Conservation (phyloP, 805 yeast genomes). For the Tetrapisispora pingtungensis region DNA sequence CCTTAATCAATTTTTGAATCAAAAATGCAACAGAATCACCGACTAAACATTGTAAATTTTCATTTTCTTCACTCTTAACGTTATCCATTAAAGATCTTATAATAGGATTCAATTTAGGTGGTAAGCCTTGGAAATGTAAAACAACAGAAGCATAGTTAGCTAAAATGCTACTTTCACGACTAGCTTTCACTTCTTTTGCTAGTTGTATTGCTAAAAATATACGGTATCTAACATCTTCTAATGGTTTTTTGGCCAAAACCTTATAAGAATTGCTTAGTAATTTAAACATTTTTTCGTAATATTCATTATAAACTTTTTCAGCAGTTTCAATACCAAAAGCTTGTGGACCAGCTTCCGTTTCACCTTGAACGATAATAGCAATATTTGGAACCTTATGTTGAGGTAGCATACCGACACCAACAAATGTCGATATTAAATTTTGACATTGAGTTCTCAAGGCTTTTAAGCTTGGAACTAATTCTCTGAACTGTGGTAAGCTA, state of each 20-base stretch:
- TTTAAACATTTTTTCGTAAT: constrained; percentile 55
- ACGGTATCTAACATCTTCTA: constrained; percentile 71
- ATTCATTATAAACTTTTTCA: constrained; percentile 52
- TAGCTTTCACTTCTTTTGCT: constrained; percentile 42
- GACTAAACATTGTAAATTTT: constrained; percentile 57
- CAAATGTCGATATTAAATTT: constrained; percentile 68
- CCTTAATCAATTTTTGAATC: constrained; percentile 45
- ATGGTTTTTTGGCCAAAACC: constrained; percentile 56
- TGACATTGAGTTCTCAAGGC: constrained; percentile 82
- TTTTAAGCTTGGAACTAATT: constrained; percentile 75
- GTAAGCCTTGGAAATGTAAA: constrained; percentile 51
- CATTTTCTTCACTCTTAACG: constrained; percentile 63
- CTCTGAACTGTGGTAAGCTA: constrained; percentile 48
- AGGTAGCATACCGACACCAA: constrained; percentile 65
- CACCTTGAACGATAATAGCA: constrained; percentile 90
- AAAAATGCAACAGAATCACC: constrained; percentile 60
- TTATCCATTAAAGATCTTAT: constrained; percentile 90
- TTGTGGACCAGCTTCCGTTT: constrained; percentile 84
- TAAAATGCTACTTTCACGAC: constrained; percentile 49
- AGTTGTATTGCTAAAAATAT: constrained; percentile 58
- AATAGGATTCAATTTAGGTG: constrained; percentile 77
- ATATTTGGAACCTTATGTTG: constrained; percentile 65
- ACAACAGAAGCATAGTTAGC: constrained; percentile 75
- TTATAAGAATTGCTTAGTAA: constrained; percentile 58
- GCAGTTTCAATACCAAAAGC: constrained; percentile 81